These are phyloP conservation scores for Halophytophthora batemanensis DNA, from an alignment of 352 stramenopile species.

Conservation along the genomic window DNA sequence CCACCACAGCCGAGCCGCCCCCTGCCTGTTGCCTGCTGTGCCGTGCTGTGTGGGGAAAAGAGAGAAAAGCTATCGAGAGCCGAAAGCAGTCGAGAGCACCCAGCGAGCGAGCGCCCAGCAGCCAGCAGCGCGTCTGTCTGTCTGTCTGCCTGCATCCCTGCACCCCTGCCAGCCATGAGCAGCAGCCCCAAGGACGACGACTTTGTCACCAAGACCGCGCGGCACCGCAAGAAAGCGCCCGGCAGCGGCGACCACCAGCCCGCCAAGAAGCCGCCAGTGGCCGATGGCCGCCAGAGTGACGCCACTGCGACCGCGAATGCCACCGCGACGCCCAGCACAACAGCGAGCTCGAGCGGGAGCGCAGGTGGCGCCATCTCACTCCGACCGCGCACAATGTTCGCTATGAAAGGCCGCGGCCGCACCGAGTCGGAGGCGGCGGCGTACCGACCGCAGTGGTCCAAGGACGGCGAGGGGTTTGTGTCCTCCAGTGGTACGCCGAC, in stretches of 20 bases:
- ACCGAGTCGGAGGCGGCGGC: slow-evolving; percentile 66
- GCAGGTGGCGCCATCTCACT: slow-evolving; percentile 51
- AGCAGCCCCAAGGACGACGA: slow-evolving; percentile 53
- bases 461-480: slow-evolving; percentile 83
- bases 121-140: background rate
- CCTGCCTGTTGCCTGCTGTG: no score
- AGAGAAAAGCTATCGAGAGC: slow-evolving; percentile 1
- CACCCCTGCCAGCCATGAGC: slow-evolving; percentile 20
- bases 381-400: slow-evolving; percentile 85
- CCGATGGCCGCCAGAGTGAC: slow-evolving; percentile 3
- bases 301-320: slow-evolving; percentile 1
- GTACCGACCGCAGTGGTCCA: slow-evolving; percentile 85
- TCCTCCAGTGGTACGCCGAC: slow-evolving; percentile 27
- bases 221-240: slow-evolving; percentile 63
- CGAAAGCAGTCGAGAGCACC: no score
- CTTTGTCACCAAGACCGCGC: slow-evolving; percentile 76
- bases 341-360: background rate
- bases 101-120: no score
- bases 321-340: background rate
- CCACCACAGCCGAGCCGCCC: no score
- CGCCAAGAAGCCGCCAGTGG: slow-evolving; percentile 22
- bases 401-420: slow-evolving; percentile 76
- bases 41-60: no score
- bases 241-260: slow-evolving; percentile 10
- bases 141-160: background rate